A percentile compares a stretch with the other conserved stretches of the same genome.
phyloP scores from a whole-genome alignment of 352 stramenopile genomes.

The Phytopythium oedochilum region DNA sequence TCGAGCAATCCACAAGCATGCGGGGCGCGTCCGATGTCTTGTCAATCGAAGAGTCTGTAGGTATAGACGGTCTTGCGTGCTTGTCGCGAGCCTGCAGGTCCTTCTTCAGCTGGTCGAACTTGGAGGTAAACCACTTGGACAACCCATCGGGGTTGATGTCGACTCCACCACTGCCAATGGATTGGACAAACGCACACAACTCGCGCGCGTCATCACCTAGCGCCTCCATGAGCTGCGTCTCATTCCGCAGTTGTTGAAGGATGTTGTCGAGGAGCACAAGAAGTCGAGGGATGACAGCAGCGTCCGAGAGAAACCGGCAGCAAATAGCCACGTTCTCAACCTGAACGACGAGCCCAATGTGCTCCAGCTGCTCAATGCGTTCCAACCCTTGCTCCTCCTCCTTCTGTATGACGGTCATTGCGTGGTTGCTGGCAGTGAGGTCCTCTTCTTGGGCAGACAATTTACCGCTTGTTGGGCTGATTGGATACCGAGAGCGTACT shows the following conservation, averaged over 20 bases:
- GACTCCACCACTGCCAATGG: too few relatives aligned
- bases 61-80: background rate
- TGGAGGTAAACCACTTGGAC: conserved; percentile 3
- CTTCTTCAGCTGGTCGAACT: conserved; percentile 4
- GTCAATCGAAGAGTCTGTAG: background rate
- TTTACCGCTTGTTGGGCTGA: too few relatives aligned
- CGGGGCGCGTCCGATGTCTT: background rate
- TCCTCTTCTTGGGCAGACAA: background rate
- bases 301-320: conserved; percentile 5
- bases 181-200: conserved; percentile 16
- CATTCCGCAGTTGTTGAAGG: conserved; percentile 29
- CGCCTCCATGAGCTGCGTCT: conserved; percentile 24
- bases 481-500: conserved; percentile 1
- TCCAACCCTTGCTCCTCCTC: background rate
- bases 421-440: background rate
- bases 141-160: background rate
- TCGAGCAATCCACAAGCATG: background rate
- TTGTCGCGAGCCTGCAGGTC: background rate
- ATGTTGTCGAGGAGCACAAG: conserved; percentile 10
- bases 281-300: background rate
- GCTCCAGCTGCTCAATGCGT: background rate
- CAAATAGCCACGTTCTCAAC: background rate
- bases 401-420: background rate
- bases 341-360: background rate
- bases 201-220: conserved; percentile 6